These are phyloP conservation scores for Xylaria sp. DNA, from an alignment of 2,329 filamentous ascomycete genomes.

Conservation along the genomic window DNA sequence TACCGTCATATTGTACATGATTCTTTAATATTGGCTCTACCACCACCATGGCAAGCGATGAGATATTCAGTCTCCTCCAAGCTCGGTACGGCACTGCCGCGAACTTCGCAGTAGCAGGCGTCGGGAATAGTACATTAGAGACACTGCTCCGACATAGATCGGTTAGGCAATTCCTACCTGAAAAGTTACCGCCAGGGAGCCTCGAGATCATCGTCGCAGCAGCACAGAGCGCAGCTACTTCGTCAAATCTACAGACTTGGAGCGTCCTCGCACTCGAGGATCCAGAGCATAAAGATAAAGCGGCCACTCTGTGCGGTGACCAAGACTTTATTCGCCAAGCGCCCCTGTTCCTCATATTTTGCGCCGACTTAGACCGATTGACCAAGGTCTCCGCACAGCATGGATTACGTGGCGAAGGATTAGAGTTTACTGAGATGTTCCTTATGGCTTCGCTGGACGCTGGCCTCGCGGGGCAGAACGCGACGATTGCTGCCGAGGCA, in stretches of 20 bases:
- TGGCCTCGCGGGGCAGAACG: constrained; percentile 48
- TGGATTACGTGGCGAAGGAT: constrained; percentile 38
- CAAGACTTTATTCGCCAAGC: constrained; percentile 49
- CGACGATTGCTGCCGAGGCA: constrained; percentile 45
- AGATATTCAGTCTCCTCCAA: constrained; percentile 36
- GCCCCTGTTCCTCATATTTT: constrained; percentile 49
- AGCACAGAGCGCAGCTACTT: constrained; percentile 50
- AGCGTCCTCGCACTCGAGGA: constrained; percentile 47
- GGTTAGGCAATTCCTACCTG: constrained; percentile 44
- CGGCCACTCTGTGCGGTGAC: constrained; percentile 44
- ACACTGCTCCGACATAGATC: constrained; percentile 48
- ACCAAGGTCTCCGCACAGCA: constrained; percentile 40
- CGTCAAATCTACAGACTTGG: constrained; percentile 51
- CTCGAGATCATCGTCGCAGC: constrained; percentile 48
- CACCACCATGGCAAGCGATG: constrained; percentile 32
- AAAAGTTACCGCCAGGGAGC: constrained; percentile 38
- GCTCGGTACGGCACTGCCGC: constrained; percentile 37
- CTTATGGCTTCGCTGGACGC: constrained; percentile 49
- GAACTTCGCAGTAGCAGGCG: background rate
- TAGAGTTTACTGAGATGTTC: constrained; percentile 49
- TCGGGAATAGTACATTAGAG: constrained; percentile 32
- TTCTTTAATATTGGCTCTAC: background rate
- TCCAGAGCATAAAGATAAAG: constrained; percentile 41
- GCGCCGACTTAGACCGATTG: constrained; percentile 48
- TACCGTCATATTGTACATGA: background rate